Base-by-base conservation (phyloP, 257 asterid genomes). In the Euphrasia confusa region DNA sequence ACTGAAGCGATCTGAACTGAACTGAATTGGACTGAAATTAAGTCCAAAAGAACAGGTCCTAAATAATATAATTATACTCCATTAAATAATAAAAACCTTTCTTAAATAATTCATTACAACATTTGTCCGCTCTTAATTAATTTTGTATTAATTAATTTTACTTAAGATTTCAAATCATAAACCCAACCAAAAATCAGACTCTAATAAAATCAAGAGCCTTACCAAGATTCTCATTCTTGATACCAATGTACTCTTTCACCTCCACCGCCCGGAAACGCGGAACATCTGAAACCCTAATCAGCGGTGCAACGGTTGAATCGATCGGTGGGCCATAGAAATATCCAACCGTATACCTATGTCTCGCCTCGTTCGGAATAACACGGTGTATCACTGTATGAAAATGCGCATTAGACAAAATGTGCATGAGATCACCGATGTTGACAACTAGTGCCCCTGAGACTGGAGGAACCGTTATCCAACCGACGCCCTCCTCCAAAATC, bases 391-490 rank as follows among this genome's bases (percentile, higher is more conserved):
- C 84, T 0, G 75, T 45, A 3, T 58, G 73, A 8, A 83, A 80
- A n/a, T 59, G 55, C 0, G 78, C 94, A n/a, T 90, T 90, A 0
- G 95, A 83, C 4, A 78, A 33, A 6, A 90, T 76, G 65, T 90
- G 89, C 73, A 90, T 72, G 30, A 90, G 84, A 54, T 90, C 96
- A 0, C 94, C 97, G 0, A 85, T 48, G 56, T 88, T 90, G 68
- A 90, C 79, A 0, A 82, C 71, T 2, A 90, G 78, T 71, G 87
- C 82, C 17, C 78, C 86, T 0, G 77, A 8, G 2, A 85, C 60
- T 0, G 87, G 95, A 7, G 60, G 68, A 10, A 85, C 80, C 0
- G 78, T 15, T 0, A 65, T 56, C 97, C 97, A 88, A 18, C 88
- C 87, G 0, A 30, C 4, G 64, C 69, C 82, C 4, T 80, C 82